Evolutionary conservation across 768 basidiomycete species (phyloP).

Genomic region (Trichaptum fuscoviolaceum): DNA sequence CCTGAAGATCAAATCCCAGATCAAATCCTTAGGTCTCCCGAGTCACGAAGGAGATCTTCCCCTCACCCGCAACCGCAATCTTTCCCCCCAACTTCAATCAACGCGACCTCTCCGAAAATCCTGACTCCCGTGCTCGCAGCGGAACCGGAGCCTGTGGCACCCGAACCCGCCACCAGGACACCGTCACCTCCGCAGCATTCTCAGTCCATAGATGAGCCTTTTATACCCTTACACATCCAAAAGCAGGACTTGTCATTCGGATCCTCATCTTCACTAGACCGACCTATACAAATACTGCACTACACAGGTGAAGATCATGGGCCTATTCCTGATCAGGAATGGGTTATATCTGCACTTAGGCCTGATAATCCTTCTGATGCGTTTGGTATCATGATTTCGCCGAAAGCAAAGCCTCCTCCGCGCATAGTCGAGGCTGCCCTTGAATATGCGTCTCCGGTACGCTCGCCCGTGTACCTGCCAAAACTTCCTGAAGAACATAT

Average conservation of each 20-base stretch:
- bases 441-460: slow-evolving; percentile 45
- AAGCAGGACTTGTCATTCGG: neutral
- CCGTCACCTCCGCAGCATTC: neutral
- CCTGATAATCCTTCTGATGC: slow-evolving; percentile 59
- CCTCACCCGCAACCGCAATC: neutral
- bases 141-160: neutral
- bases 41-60: slow-evolving; percentile 17
- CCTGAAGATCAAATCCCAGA: slow-evolving; percentile 23
- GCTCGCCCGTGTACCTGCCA: slow-evolving; percentile 29
- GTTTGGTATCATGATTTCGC: slow-evolving; percentile 68
- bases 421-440: slow-evolving; percentile 54
- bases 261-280: neutral
- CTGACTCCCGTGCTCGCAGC: neutral
- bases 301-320: neutral
- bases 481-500: slow-evolving; percentile 18
- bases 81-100: neutral
- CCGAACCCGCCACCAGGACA: neutral
- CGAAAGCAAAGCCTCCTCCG: slow-evolving; percentile 54
- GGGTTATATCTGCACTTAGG: slow-evolving; percentile 71
- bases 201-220: neutral
- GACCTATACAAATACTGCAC: neutral
- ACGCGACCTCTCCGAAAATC: neutral
- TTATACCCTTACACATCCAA: neutral
- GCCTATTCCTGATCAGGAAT: slow-evolving; percentile 19
- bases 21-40: slow-evolving; percentile 27